These are phyloP conservation scores for Gnetum montanum DNA, from an alignment of 75 land plant species.

Conservation along the genomic window DNA sequence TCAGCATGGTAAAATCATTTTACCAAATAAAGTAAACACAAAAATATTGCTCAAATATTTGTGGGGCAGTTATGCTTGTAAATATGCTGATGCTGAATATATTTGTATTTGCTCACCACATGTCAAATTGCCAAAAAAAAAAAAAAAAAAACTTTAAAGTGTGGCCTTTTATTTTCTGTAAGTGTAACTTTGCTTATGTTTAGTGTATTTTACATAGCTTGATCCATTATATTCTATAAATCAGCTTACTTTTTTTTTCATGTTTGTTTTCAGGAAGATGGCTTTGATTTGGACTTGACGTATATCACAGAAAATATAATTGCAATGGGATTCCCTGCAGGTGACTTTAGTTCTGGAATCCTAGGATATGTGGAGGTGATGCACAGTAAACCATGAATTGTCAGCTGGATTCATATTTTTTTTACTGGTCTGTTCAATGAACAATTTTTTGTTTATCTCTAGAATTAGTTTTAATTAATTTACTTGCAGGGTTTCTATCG, in stretches of 20 bases:
- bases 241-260: neutral
- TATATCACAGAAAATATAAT: slow-evolving; percentile 98
- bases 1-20: no score
- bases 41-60: no score
- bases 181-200: no score
- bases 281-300: slow-evolving; percentile 98
- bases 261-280: slow-evolving; percentile 63
- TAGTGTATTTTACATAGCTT: no score
- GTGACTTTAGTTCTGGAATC: slow-evolving; percentile 95
- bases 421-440: neutral
- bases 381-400: neutral
- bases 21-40: no score
- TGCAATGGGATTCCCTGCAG: slow-evolving; percentile 99
- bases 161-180: no score
- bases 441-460: neutral
- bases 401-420: neutral
- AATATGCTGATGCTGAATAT: no score
- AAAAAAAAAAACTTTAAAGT: no score
- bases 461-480: neutral
- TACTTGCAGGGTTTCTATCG: slow-evolving; percentile 82
- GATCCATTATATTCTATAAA: no score
- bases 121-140: no score
- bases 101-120: no score
- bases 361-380: slow-evolving; percentile 96
- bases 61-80: no score